Conservation (phyloP, 2,329 filamentous ascomycete genomes). For the Cercospora sesami region DNA sequence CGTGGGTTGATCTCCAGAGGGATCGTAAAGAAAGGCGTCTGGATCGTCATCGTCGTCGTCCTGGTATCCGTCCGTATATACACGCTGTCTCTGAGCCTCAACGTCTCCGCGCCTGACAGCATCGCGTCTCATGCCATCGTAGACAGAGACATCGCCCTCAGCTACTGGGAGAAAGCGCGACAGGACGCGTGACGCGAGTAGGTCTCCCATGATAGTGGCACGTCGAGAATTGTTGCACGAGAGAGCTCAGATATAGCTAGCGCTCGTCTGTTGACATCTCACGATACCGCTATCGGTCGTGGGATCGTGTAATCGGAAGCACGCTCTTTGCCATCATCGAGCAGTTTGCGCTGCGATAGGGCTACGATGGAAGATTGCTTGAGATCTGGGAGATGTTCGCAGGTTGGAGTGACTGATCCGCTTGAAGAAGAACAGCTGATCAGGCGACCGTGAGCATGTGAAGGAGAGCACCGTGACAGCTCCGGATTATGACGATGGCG, state of each 20-base stretch:
- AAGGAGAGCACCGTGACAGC: constrained; percentile 1
- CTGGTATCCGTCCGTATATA: constrained; percentile 51
- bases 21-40: constrained; percentile 57
- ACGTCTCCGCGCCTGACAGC: constrained; percentile 40
- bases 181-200: constrained; percentile 57
- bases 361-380: background rate
- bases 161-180: constrained; percentile 51
- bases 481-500: background rate
- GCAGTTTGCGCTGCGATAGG: background rate
- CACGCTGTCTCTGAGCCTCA: constrained; percentile 46
- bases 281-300: background rate
- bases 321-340: background rate
- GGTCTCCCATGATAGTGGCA: constrained; percentile 30
- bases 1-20: constrained; percentile 32
- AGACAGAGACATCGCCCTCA: constrained; percentile 40
- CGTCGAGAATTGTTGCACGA: background rate
- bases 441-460: constrained; percentile 9
- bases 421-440: background rate
- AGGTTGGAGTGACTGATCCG: background rate
- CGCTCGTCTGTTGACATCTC: constrained; percentile 12
- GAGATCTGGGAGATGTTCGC: background rate
- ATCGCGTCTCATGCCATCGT: constrained; percentile 49
- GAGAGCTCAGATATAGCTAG: background rate
- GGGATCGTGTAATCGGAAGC: background rate
- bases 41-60: constrained; percentile 56